Conservation (phyloP, 352 stramenopile genomes). For the Globisporangium rhizosaccharum region DNA sequence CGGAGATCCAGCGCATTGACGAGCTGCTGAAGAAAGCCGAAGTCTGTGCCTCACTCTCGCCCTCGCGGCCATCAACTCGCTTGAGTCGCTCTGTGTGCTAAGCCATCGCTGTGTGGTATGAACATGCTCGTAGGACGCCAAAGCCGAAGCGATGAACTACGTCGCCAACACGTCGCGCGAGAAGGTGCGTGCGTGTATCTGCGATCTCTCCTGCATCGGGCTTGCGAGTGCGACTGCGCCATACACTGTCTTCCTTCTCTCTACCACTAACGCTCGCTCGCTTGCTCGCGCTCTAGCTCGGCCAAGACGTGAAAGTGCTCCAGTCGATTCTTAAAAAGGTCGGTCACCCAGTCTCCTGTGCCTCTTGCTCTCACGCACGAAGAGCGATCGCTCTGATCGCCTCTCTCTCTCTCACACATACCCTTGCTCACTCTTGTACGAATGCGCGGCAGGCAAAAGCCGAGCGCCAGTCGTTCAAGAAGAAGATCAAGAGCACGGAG, state of each 20-base stretch:
- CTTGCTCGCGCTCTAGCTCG: constrained; percentile 32
- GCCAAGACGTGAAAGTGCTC: constrained; percentile 64
- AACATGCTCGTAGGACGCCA: constrained; percentile 37
- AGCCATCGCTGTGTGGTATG: neutral
- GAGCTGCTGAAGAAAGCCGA: constrained; percentile 73
- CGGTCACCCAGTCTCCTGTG: too few species aligned
- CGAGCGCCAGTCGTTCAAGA: constrained; percentile 75
- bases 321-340: constrained; percentile 77
- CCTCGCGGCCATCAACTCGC: too few species aligned
- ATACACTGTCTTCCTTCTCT: neutral
- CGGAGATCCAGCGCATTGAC: constrained; percentile 67
- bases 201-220: neutral
- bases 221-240: neutral
- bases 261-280: neutral
- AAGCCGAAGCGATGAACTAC: constrained; percentile 68
- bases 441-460: constrained; percentile 43
- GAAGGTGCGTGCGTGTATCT: constrained; percentile 31
- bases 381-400: too few species aligned
- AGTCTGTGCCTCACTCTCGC: constrained; percentile 7
- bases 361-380: too few species aligned
- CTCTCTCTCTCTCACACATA: neutral
- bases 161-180: constrained; percentile 66
- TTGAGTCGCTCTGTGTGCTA: neutral
- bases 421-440: neutral
- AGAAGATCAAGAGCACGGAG: constrained; percentile 67